These are phyloP conservation scores for Aspergillus sp. DNA, from an alignment of 2,329 filamentous ascomycete species.

Conservation along the genomic window DNA sequence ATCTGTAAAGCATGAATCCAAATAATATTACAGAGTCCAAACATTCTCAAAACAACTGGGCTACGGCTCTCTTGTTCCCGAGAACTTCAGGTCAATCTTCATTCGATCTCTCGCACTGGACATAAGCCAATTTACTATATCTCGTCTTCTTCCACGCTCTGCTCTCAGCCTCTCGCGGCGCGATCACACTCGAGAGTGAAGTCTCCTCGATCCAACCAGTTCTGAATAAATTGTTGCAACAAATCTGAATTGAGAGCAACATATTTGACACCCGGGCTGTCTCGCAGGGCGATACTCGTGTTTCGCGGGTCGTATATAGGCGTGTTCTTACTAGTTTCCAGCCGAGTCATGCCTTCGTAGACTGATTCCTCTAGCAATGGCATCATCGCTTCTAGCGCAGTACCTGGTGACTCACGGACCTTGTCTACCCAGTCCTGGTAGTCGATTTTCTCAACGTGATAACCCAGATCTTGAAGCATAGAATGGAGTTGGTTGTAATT, in stretches of 20 bases:
- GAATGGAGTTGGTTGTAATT: not conserved
- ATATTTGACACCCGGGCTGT: constrained; percentile 2
- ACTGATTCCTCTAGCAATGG: constrained; percentile 2
- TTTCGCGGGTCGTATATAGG: constrained; percentile 1
- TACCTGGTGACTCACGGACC: not conserved
- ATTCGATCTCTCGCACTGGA: no score
- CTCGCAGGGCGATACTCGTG: not conserved
- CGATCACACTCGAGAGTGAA: not conserved
- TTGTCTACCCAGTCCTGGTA: constrained; percentile 1
- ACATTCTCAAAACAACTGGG: no score
- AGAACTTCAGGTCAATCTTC: no score
- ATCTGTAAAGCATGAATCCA: no score
- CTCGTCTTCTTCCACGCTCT: not conserved
- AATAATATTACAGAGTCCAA: no score
- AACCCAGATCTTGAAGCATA: not conserved
- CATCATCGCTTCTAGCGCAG: not conserved
- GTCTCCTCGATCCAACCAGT: not conserved
- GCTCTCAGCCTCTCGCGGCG: not conserved
- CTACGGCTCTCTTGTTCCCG: no score
- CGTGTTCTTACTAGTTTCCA: not conserved
- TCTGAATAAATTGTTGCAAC: not conserved
- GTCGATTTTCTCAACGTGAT: not conserved
- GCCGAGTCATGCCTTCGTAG: not conserved
- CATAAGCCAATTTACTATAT: no score
- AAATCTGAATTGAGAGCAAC: not conserved